These are phyloP conservation scores for Asclepias syriaca DNA, from an alignment of 257 asterid genomes.

Conservation along the genomic window DNA sequence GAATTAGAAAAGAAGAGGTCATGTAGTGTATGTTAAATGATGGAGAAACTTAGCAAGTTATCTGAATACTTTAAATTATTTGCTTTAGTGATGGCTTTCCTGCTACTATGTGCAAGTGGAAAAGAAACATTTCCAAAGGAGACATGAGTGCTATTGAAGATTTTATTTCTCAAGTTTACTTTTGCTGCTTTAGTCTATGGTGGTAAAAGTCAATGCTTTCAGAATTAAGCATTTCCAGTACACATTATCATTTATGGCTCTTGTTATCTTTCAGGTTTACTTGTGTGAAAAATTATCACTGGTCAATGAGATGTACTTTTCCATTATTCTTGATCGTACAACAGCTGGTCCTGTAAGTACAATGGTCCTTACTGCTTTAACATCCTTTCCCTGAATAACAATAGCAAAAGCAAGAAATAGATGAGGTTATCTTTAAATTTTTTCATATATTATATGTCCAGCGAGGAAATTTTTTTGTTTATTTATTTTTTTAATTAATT, in stretches of 20 bases:
- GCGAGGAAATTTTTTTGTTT: neutral
- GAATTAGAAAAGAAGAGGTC: neutral
- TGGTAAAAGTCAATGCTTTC: neutral
- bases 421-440: neutral
- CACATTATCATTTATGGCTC: neutral
- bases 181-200: neutral
- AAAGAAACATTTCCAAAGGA: neutral
- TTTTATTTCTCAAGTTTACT: neutral
- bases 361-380: neutral
- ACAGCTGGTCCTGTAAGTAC: constrained; percentile 97
- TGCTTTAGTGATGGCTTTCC: neutral
- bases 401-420: neutral
- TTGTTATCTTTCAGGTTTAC: constrained; percentile 58
- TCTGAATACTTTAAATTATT: neutral
- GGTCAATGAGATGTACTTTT: constrained; percentile 98
- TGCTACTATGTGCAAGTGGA: neutral
- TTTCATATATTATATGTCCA: neutral
- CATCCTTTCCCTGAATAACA: neutral
- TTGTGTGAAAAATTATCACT: constrained; percentile 87
- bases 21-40: neutral
- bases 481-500: no score
- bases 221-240: neutral
- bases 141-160: neutral
- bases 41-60: neutral
- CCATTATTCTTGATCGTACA: constrained; percentile 92